Base-by-base conservation (phyloP, 2,329 filamentous ascomycete species). In the Epichloe sibirici region DNA sequence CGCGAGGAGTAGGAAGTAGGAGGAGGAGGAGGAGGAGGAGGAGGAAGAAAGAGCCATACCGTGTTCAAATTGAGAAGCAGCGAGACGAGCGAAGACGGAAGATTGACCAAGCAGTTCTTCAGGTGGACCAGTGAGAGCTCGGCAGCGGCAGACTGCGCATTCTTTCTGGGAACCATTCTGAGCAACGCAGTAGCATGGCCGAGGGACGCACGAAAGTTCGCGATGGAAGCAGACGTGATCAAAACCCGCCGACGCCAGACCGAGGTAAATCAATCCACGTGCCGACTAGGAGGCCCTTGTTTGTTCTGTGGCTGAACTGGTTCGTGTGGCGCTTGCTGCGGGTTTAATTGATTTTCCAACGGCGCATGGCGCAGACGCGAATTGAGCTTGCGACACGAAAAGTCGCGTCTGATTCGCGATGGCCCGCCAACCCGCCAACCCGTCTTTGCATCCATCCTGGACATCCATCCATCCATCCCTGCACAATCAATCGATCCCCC, bases 61-160 rank as follows among this genome's bases (percentile, higher is more conserved):
- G 90, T 90, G 66, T 97, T 94, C 61, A 90, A 80, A 71, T 90
- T 95, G 60, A 91, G 81, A 48, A 98, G 79, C 51, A 95, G 71
- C 38, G 88, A 85, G 53, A 94, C 90, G 53, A 98, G 75, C 28
- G 88, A 85, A 4, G 87, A 72, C 47, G 93, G 93, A 49, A 98
- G 79, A 70, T 97, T 97, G 66, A 95, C 88, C 50, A 98, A 77
- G 71, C 93, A 98, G 68, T 86, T 97, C 74, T 95, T 94, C 55
- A 97, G 78, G 60, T 90, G 88, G 47, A 89, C 81, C 55, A 97
- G 78, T 51, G 86, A 86, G 59, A 97, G 78, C 72, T 95, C 90
- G 54, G 89, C 90, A 56, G 85, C 77, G 37, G 84, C 83, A 44
- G 86, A 77, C 61, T 76, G 78, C 65, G 73, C 72, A 64, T 77